Evolutionary conservation across 2,329 filamentous ascomycete species (phyloP).

Genomic region (Pestalotiopsis sp.): DNA sequence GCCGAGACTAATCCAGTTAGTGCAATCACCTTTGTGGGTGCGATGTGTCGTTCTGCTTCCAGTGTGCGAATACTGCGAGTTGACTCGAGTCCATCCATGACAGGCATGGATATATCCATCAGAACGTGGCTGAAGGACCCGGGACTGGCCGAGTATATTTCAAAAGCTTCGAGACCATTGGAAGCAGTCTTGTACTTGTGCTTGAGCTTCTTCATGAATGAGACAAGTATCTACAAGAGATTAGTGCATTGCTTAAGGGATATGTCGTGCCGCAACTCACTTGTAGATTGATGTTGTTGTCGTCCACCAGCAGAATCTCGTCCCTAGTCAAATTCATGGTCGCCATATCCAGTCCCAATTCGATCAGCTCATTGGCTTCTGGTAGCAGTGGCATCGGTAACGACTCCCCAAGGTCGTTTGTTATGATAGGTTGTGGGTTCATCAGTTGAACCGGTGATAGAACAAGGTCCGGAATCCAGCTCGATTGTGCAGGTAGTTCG

Average conservation of each 20-base stretch:
- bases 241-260: background rate
- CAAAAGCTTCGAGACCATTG: conserved; percentile 40
- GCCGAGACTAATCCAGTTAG: conserved; percentile 47
- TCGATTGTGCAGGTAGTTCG: background rate
- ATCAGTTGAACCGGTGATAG: background rate
- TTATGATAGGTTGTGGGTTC: background rate
- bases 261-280: conserved; percentile 6
- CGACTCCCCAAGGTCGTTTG: background rate
- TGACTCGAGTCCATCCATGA: conserved; percentile 43
- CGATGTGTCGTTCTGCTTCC: conserved; percentile 38
- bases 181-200: conserved; percentile 33
- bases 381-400: background rate
- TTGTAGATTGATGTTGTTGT: conserved; percentile 42
- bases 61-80: conserved; percentile 43
- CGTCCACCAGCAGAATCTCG: conserved; percentile 41
- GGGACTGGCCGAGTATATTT: conserved; percentile 30
- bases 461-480: background rate
- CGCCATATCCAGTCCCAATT: background rate
- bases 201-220: conserved; percentile 34
- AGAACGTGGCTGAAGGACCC: conserved; percentile 15
- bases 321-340: background rate
- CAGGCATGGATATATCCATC: conserved; percentile 44
- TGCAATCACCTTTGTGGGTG: conserved; percentile 44
- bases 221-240: conserved; percentile 26
- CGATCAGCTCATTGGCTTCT: background rate